Base-by-base conservation (phyloP, 192 early-diverging fungal species). In the Geranomyces michiganensis region DNA sequence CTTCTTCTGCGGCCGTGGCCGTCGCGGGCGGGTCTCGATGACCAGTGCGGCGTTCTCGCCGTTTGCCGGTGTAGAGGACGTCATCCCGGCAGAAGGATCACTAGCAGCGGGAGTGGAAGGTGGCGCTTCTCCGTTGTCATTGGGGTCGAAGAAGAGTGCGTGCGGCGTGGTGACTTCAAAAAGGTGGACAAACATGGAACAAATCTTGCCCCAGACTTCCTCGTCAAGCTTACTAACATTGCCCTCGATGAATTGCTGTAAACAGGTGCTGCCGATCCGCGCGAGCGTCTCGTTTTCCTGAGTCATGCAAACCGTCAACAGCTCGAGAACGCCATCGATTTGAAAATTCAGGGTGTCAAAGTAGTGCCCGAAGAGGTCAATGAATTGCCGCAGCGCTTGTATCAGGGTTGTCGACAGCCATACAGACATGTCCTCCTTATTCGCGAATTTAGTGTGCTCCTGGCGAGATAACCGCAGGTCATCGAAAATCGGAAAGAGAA, bases 321-420 rank as follows among this genome's bases (percentile, higher is more conserved):
- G 78, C 56, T 90, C 90, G 44, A 97, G 79, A 21, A 97, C 78
- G 29, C 89, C 88, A 58, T 86, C 86, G 76, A 96, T 86, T 83
- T 92, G 90, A 55, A 88, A 87, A 29, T 75, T 76, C 49, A 94
- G 79, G 59, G 82, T 84, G 24, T 92, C 89, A 67, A 87, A 94
- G 74, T 92, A 95, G 70, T 79, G 76, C 0, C 90, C 87, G 65
- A 94, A 96, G 61, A 97, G 77, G 53, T 93, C 91, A 22, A 97
- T 86, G 64, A 97, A 85, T 75, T 89, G 90, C 32, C 93, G 84
- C 72, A 97, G 79, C 5, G 94, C 95, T 81, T 94, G 91, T 75
- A 97, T 92, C 81, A 97, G 84, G 15, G 95, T 96, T 10, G 94
- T 96, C 15, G 92, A 95, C 48, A 97, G 83, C 95, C 95, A 97